A percentile compares a stretch with the other conserved stretches of the same genome.
Conservation (phyloP, 495 filamentous ascomycete genomes). For the Lophiotrema nucula region DNA sequence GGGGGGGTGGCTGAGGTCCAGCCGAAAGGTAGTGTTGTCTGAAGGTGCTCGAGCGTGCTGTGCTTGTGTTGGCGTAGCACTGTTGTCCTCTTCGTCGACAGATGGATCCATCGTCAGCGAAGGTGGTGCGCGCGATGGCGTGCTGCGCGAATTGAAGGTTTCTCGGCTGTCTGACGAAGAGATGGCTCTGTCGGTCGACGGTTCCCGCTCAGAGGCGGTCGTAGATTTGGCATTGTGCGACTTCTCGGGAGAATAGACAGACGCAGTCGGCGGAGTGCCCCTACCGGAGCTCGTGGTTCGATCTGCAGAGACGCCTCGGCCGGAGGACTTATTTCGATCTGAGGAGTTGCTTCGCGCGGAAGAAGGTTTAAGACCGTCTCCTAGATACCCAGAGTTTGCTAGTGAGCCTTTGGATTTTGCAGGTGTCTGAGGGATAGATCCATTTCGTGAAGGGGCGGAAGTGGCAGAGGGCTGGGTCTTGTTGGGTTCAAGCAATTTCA, state of each 20-base stretch:
- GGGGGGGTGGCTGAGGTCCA: constrained; percentile 25
- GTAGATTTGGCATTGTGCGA: constrained; percentile 5
- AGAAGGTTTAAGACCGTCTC: constrained; percentile 16
- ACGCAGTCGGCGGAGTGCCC: constrained; percentile 21
- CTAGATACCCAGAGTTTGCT: constrained; percentile 17
- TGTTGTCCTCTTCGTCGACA: constrained; percentile 32
- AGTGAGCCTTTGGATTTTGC: constrained; percentile 24
- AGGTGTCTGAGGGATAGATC: not conserved
- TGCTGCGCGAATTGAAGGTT: constrained; percentile 23
- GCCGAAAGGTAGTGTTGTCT: constrained; percentile 11
- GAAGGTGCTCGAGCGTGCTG: constrained; percentile 21
- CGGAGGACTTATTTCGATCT: constrained; percentile 17
- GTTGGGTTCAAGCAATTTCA: constrained; percentile 20
- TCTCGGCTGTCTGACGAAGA: constrained; percentile 33
- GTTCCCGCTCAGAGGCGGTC: constrained; percentile 6
- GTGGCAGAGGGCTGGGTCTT: not conserved
- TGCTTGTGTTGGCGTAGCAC: constrained; percentile 33
- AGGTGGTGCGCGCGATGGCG: constrained; percentile 16
- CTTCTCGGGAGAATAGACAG: constrained; percentile 9
- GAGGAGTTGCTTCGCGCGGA: constrained; percentile 22
- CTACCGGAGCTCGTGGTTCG: constrained; percentile 15
- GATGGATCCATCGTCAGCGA: constrained; percentile 12
- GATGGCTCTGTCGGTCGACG: constrained; percentile 25
- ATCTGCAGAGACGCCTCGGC: constrained; percentile 22
- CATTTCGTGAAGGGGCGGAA: constrained; percentile 20